Percentiles rank a stretch among this genome's conserved stretches.
phyloP scores from a whole-genome alignment of 495 filamentous ascomycete species.

The Aspergillus homomorphus region DNA sequence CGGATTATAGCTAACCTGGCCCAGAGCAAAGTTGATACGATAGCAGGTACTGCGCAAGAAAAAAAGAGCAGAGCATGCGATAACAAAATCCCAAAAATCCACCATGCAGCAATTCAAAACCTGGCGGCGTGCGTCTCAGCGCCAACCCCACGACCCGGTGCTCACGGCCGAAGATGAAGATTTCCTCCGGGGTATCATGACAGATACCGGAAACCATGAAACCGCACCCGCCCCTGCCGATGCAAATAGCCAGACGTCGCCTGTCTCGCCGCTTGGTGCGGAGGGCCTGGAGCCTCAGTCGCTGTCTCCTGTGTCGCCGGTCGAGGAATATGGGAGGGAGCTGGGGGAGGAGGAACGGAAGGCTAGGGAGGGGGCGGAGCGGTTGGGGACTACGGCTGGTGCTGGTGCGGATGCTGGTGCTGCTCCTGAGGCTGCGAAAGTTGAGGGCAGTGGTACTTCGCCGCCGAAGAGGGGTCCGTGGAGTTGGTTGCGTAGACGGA shows the following conservation, averaged over 20 bases:
- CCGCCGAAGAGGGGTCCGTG: slow-evolving; percentile 40
- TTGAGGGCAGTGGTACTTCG: slow-evolving; percentile 18
- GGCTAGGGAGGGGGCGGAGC: slow-evolving; percentile 22
- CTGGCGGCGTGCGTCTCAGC: slow-evolving; percentile 28
- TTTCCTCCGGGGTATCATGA: slow-evolving; percentile 50
- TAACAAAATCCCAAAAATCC: not conserved
- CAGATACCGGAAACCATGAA: slow-evolving; percentile 24
- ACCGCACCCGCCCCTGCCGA: slow-evolving; percentile 7
- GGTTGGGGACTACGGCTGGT: not conserved
- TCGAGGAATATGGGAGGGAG: slow-evolving; percentile 36
- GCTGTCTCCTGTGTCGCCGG: slow-evolving; percentile 39
- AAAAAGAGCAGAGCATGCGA: not conserved
- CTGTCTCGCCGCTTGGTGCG: slow-evolving; percentile 12
- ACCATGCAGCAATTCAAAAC: slow-evolving; percentile 44
- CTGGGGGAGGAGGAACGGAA: slow-evolving; percentile 34
- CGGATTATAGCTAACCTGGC: no score
- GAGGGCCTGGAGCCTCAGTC: slow-evolving; percentile 26
- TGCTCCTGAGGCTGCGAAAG: slow-evolving; percentile 8
- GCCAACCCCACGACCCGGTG: slow-evolving; percentile 45
- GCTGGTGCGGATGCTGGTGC: slow-evolving; percentile 9
- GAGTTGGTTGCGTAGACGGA: slow-evolving; percentile 45
- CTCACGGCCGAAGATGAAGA: slow-evolving; percentile 54
- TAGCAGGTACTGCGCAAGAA: not conserved
- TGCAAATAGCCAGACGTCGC: slow-evolving; percentile 1
- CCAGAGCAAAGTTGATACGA: no score